Evolutionary conservation across 345 rosid species (phyloP), one percentile per base, ranked within the genome.

Genomic region (Lepidium africanum): DNA sequence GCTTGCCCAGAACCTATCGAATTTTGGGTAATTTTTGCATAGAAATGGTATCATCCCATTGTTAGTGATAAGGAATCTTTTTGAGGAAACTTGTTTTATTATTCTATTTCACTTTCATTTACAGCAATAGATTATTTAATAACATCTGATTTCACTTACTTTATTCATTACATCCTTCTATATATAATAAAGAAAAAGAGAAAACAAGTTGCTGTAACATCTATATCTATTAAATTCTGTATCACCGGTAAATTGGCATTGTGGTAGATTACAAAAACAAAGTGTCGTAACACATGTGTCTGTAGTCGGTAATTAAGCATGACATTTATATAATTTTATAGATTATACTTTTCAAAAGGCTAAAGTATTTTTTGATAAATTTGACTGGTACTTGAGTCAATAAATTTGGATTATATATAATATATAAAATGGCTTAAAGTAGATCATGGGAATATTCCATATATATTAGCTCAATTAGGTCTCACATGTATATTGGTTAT

Each of bases 1-100:
- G 74, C 69, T 75, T 75, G 65, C 64, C 58, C 70, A 68, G 69
- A 75, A 30, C 63, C 65, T 75, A 68, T 69, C 78, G 53, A 69
- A 69, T 55, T 75, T 69, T 62, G 47, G 35, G 78, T 40, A 69
- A 9, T 47, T 48, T 48, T 75, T 69, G 65, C 74, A 69, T 62
- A 75, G 74, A 69, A 69, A 75, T 62, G 78, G 74, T 75, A 75
- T 56, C 70, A 75, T 69, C 74, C 74, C 65, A 62, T 69, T 61
- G 74, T 69, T 75, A 47, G 70, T 68, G 78, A 55, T 75, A 75
- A 75, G 69, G 78, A 75, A 56, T 69, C 78, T 75, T 75, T 73
- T 75, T 55, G 36, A 75, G 70, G 74, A 68, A 75, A 68, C 38
- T 75, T 61, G 78, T 68, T 68, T 75, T 61, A 54, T 75, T 61